Conservation (phyloP, 2,329 filamentous ascomycete species). For the Aspergillus sp. region DNA sequence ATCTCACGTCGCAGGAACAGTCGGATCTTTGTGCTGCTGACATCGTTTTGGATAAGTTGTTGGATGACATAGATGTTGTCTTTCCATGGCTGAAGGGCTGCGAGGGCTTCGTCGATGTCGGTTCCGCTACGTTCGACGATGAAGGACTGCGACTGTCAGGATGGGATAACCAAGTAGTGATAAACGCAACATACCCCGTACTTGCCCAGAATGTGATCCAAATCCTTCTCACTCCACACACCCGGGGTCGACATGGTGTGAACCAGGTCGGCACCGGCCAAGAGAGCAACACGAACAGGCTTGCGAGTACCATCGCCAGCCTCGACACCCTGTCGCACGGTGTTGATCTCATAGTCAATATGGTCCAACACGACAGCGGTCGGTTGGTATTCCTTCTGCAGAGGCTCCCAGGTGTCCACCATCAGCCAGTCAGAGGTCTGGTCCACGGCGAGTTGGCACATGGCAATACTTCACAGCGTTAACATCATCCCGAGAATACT, state of each 20-base stretch:
- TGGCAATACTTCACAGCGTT: slow-evolving; percentile 53
- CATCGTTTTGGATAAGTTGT: slow-evolving; percentile 79
- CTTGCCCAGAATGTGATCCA: slow-evolving; percentile 78
- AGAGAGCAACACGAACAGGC: slow-evolving; percentile 66
- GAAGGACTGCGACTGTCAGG: slow-evolving; percentile 48
- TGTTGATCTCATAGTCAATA: slow-evolving; percentile 84
- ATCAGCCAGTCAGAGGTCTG: slow-evolving; percentile 72
- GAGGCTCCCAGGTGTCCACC: slow-evolving; percentile 86
- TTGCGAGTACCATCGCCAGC: slow-evolving; percentile 58
- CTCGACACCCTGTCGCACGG: slow-evolving; percentile 65
- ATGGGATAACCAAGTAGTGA: not conserved
- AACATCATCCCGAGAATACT: not conserved
- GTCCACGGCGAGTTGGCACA: slow-evolving; percentile 74
- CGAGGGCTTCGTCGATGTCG: slow-evolving; percentile 79
- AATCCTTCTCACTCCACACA: slow-evolving; percentile 76
- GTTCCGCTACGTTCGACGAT: slow-evolving; percentile 84
- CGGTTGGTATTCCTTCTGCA: slow-evolving; percentile 75
- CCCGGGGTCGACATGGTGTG: slow-evolving; percentile 64
- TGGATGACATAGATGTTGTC: slow-evolving; percentile 84
- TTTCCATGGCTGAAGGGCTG: slow-evolving; percentile 73
- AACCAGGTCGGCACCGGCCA: slow-evolving; percentile 72
- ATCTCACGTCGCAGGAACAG: slow-evolving; percentile 72
- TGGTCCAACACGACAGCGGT: slow-evolving; percentile 87
- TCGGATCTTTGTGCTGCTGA: slow-evolving; percentile 75
- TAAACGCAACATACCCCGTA: slow-evolving; percentile 52